Base-by-base conservation (phyloP, 306 rosid genomes). In the Ormosia semicastrata region DNA sequence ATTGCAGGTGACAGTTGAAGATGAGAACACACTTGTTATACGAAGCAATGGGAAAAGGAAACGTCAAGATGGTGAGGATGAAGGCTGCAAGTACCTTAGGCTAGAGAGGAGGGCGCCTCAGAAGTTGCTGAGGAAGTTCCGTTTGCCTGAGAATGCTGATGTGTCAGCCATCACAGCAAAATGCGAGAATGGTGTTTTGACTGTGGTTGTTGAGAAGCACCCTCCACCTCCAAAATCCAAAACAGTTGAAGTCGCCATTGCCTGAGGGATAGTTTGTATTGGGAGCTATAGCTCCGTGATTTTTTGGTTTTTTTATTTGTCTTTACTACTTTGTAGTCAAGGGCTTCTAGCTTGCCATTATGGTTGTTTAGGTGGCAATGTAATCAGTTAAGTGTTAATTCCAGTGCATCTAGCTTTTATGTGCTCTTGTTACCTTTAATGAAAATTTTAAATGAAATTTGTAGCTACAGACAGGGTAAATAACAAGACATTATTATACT, bases 31-130 rank as follows among this genome's bases (percentile, higher is more conserved):
- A 1, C 82, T 91, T 36, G 91, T 89, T 1, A 75, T 91, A 44
- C 76, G 88, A 8, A 86, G 92, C 67, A 80, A 78, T 14, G 89
- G 94, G 69, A 91, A 92, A 75, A 86, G 97, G 79, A 91, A 91
- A 56, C 89, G 93, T 0, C 85, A 86, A 52, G 93, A 84, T 8
- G 73, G 87, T 1, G 94, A 85, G 52, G 97, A 91, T 8, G 92
- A 91, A 83, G 89, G 92, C 12, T 91, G 94, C 90, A 91, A 89
- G 85, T 93, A 88, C 63, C 68, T 84, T 0, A 89, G 86, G 86
- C 69, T 91, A 5, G 94, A 88, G 79, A 89, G 97, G 65, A 85
- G 86, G 72, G 83, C 75, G 4, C 84, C 86, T 0, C 87, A 80
- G 78, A 89, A 89, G 86, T 62, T 84, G 62, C 8, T n/a, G 29